Percentiles rank a stretch among this genome's conserved stretches.
phyloP scores from a whole-genome alignment of 2,329 filamentous ascomycete species.

The Colletotrichum chlorophyti region DNA sequence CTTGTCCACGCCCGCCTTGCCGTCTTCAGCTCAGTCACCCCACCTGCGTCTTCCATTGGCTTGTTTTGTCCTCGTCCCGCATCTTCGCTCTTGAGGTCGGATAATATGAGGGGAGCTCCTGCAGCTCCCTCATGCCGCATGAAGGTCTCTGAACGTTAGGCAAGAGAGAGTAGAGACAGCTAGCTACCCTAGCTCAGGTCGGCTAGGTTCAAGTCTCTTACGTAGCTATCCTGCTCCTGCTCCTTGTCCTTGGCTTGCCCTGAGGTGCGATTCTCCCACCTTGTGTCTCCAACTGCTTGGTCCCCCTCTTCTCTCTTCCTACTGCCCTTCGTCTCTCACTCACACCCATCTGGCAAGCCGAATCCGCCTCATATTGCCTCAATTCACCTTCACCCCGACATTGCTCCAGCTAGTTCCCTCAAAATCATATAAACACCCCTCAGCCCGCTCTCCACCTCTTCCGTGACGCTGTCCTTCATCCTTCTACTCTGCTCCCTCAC shows the following conservation, averaged over 20 bases:
- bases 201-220: too few species aligned
- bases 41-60: not conserved
- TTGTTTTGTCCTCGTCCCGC: not conserved
- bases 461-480: too few species aligned
- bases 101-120: too few species aligned
- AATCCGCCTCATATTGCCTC: not conserved
- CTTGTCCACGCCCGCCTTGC: slow-evolving; percentile 17
- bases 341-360: not conserved
- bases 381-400: not conserved
- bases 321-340: not conserved
- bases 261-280: not conserved
- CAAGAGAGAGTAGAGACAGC: too few species aligned
- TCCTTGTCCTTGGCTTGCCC: not conserved
- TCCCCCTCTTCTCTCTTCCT: not conserved
- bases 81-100: too few species aligned
- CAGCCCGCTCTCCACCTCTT: not conserved
- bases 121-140: too few species aligned
- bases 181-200: too few species aligned
- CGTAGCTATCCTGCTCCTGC: not conserved
- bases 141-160: too few species aligned
- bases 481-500: not conserved
- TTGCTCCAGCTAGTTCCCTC: not conserved
- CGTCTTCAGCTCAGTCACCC: slow-evolving; percentile 1
- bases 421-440: slow-evolving; percentile 2
- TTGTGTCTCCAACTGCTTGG: not conserved